These are phyloP conservation scores for Quercus lobata DNA, from an alignment of 331 rosid species.

Conservation along the genomic window DNA sequence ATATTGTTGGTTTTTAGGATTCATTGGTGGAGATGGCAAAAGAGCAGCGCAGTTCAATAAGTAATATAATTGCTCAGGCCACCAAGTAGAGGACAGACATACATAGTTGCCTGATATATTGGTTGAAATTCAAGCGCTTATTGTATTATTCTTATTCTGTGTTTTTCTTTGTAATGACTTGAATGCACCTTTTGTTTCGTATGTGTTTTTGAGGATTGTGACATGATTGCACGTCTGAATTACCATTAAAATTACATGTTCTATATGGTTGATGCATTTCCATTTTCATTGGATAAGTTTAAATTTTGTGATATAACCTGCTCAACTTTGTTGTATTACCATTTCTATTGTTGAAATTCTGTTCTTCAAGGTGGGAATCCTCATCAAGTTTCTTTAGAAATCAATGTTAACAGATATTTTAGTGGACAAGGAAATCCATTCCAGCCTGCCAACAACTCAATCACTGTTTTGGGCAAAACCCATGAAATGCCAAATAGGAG, in stretches of 20 bases:
- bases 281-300: not conserved
- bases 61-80: constrained; percentile 94
- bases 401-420: not conserved
- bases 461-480: too few relatives aligned
- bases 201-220: not conserved
- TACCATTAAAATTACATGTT: not conserved
- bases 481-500: too few relatives aligned
- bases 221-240: not conserved
- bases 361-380: not conserved
- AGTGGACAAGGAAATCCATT: too few relatives aligned
- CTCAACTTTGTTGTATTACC: not conserved
- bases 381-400: not conserved
- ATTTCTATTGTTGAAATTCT: not conserved
- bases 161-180: not conserved
- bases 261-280: not conserved
- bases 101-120: not conserved
- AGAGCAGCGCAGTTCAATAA: constrained; percentile 86
- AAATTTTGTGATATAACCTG: not conserved
- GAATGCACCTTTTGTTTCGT: not conserved
- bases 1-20: constrained; percentile 48
- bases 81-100: constrained; percentile 45
- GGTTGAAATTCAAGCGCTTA: not conserved
- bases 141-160: not conserved
- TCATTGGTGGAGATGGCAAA: constrained; percentile 95
- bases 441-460: too few relatives aligned